A percentile compares a stretch with the other conserved stretches of the same genome.
Conservation (phyloP, 768 basidiomycete species). For the Leccinum olivaceopallidum region DNA sequence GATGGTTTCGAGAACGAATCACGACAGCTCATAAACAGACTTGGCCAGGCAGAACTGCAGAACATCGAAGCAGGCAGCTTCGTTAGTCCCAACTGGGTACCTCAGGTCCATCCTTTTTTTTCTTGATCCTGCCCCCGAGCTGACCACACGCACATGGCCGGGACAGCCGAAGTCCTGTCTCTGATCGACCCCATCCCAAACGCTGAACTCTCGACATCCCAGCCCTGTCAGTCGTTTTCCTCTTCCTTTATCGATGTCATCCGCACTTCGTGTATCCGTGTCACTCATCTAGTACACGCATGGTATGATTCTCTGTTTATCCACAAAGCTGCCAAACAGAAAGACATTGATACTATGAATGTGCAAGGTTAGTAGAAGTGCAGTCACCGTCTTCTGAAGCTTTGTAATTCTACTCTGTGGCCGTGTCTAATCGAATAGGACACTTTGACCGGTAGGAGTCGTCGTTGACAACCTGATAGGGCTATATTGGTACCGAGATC, state of each 20-base stretch:
- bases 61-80: conserved; percentile 87
- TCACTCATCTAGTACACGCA: not conserved
- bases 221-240: not conserved
- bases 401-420: not conserved
- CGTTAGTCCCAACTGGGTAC: conserved; percentile 90
- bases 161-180: too few relatives aligned
- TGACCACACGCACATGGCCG: conserved; percentile 28
- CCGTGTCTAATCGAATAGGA: not conserved
- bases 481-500: too few relatives aligned
- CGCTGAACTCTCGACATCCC: not conserved
- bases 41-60: conserved; percentile 64
- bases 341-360: not conserved
- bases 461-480: too few relatives aligned
- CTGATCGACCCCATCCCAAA: too few relatives aligned
- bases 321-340: not conserved
- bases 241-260: not conserved
- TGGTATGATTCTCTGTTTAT: not conserved
- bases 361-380: not conserved
- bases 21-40: conserved; percentile 69
- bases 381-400: not conserved
- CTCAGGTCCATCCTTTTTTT: conserved; percentile 52
- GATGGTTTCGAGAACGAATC: conserved; percentile 94
- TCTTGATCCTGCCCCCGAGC: not conserved
- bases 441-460: not conserved
- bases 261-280: not conserved